Percentiles rank a stretch among this genome's conserved stretches.
phyloP scores from a whole-genome alignment of 2,329 filamentous ascomycete genomes.

The Fusarium praegraminearum region DNA sequence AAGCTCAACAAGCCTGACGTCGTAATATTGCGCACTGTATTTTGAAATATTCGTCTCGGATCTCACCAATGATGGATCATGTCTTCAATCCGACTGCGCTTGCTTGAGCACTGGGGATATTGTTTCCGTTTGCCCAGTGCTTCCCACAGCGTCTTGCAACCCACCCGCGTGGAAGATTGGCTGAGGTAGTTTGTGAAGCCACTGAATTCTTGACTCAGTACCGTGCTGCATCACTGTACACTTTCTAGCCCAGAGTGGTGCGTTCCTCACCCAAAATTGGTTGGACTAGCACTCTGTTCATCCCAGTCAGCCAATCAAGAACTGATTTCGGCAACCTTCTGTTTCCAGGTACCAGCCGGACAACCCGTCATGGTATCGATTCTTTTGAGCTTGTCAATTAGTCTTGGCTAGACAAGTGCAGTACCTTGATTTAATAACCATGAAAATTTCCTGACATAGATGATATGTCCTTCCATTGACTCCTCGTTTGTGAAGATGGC shows the following conservation, averaged over 20 bases:
- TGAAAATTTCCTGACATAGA: background rate
- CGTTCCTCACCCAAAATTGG: conserved; percentile 10
- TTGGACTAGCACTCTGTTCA: conserved; percentile 25
- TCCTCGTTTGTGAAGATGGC: background rate
- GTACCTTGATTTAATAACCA: conserved; percentile 7
- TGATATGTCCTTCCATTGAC: background rate
- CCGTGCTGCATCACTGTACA: conserved; percentile 37
- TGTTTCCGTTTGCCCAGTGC: conserved; percentile 8
- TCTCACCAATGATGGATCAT: background rate
- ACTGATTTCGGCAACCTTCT: conserved; percentile 26
- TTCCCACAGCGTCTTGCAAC: conserved; percentile 24
- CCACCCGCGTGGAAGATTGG: conserved; percentile 47
- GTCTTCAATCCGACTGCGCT: conserved; percentile 30
- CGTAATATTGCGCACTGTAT: background rate
- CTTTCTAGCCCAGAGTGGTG: conserved; percentile 15
- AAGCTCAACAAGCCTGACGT: background rate
- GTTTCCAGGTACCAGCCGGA: conserved; percentile 35
- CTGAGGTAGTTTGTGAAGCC: conserved; percentile 28
- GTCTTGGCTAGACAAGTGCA: conserved; percentile 22
- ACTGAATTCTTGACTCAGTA: conserved; percentile 29
- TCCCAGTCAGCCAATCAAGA: conserved; percentile 31
- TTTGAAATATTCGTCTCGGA: background rate
- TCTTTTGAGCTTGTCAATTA: conserved; percentile 15
- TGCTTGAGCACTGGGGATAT: conserved; percentile 22
- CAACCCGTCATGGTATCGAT: conserved; percentile 38